A percentile compares a stretch with the other conserved stretches of the same genome.
phyloP scores from a whole-genome alignment of 2,329 filamentous ascomycete species.

The Westerdykella ornata region DNA sequence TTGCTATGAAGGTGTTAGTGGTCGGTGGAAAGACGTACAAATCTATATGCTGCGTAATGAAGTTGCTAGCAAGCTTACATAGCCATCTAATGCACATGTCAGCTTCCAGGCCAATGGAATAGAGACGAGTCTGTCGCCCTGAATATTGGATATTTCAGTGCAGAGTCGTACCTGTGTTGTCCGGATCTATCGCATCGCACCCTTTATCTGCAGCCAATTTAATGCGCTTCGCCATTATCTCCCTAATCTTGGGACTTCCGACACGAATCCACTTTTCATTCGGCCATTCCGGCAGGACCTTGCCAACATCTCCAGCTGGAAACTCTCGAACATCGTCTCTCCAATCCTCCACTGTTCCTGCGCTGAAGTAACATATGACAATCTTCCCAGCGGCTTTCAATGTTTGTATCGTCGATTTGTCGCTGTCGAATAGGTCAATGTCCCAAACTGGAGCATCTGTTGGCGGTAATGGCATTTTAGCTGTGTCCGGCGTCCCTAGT shows the following conservation, averaged over 20 bases:
- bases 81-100: slow-evolving; percentile 47
- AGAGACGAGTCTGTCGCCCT: background rate
- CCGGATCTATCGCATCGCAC: slow-evolving; percentile 30
- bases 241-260: slow-evolving; percentile 18
- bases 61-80: slow-evolving; percentile 32
- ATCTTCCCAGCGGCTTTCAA: slow-evolving; percentile 22
- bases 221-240: slow-evolving; percentile 27
- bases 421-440: slow-evolving; percentile 28
- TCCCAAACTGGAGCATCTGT: slow-evolving; percentile 26
- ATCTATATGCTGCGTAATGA: background rate
- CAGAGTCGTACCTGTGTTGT: slow-evolving; percentile 22
- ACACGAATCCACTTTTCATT: slow-evolving; percentile 28
- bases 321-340: slow-evolving; percentile 23
- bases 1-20: slow-evolving; percentile 18
- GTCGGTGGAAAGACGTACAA: background rate
- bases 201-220: slow-evolving; percentile 25
- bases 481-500: slow-evolving; percentile 18
- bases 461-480: slow-evolving; percentile 22
- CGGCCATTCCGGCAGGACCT: slow-evolving; percentile 24
- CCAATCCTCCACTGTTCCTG: slow-evolving; percentile 27
- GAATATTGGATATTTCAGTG: background rate
- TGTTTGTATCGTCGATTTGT: slow-evolving; percentile 13
- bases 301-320: slow-evolving; percentile 20
- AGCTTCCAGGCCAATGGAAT: background rate
- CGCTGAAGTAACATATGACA: slow-evolving; percentile 31